Evolutionary conservation across 1,139 yeast species (phyloP).

Genomic region (Sugiyamaella pinicola): DNA sequence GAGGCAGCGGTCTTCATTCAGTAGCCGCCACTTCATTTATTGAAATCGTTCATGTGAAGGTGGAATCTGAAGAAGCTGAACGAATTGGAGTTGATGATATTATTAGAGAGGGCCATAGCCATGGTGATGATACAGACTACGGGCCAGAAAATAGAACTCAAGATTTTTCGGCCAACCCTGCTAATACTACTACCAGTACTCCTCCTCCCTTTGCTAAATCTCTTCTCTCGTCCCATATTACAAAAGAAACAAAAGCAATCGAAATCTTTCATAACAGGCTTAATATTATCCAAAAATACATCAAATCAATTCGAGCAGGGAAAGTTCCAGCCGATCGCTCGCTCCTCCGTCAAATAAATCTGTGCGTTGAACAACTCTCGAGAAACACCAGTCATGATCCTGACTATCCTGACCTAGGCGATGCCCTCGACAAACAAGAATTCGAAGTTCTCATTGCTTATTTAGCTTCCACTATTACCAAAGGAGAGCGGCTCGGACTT

Average conservation of each 20-base stretch:
- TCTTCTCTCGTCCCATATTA: constrained; percentile 32
- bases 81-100: constrained; percentile 43
- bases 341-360: constrained; percentile 34
- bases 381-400: constrained; percentile 7
- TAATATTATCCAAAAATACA: constrained; percentile 33
- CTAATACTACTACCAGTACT: background rate
- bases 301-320: constrained; percentile 30
- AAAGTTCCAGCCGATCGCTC: constrained; percentile 30
- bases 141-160: constrained; percentile 7
- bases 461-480: constrained; percentile 32
- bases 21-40: constrained; percentile 11
- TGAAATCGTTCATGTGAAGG: constrained; percentile 25
- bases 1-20: too few relatives aligned
- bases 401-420: constrained; percentile 7
- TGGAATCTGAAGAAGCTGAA: constrained; percentile 44
- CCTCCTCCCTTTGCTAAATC: background rate
- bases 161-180: too few relatives aligned
- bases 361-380: constrained; percentile 26
- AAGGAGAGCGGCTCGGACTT: constrained; percentile 26
- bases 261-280: constrained; percentile 38
- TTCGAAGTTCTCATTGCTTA: constrained; percentile 33
- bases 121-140: constrained; percentile 13
- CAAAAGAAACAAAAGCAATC: constrained; percentile 40
- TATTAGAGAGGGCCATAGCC: constrained; percentile 30
- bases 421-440: constrained; percentile 31